phyloP scores from a whole-genome alignment of 208 protist genomes.

The Angomonas deanei region DNA sequence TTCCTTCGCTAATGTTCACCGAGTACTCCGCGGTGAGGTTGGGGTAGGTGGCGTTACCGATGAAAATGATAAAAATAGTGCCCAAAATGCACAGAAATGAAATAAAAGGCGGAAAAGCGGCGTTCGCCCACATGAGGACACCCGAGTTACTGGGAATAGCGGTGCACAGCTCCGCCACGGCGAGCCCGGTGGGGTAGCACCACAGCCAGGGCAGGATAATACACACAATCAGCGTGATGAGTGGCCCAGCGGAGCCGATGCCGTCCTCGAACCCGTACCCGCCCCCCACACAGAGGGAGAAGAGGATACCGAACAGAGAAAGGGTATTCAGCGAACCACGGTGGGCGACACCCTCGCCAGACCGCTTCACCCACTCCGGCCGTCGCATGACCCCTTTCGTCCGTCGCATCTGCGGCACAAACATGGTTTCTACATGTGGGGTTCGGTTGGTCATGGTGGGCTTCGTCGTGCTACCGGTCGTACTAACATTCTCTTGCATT shows the following conservation, averaged over 20 bases:
- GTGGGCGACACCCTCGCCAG: conserved; percentile 68
- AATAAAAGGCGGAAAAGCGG: conserved; percentile 62
- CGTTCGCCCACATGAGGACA: conserved; percentile 84
- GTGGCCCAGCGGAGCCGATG: conserved; percentile 63
- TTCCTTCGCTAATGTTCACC: conserved; percentile 15
- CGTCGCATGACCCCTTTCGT: conserved; percentile 72
- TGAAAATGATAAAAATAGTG: conserved; percentile 79
- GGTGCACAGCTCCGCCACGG: conserved; percentile 76
- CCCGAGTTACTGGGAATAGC: conserved; percentile 82
- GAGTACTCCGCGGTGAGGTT: conserved; percentile 76
- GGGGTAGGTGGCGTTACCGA: conserved; percentile 79
- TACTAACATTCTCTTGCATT: neutral
- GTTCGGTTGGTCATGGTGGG: neutral
- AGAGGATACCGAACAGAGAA: conserved; percentile 71
- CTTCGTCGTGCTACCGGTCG: neutral
- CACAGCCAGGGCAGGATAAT: conserved; percentile 74
- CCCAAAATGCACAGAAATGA: conserved; percentile 71
- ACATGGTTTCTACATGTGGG: conserved; percentile 28
- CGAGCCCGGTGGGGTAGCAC: conserved; percentile 70
- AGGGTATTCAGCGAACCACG: conserved; percentile 59
- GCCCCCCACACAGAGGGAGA: conserved; percentile 70
- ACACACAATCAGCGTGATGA: conserved; percentile 77
- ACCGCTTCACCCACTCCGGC: conserved; percentile 64
- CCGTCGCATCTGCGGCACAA: conserved; percentile 62
- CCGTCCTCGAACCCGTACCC: conserved; percentile 85